Base-by-base conservation (phyloP, 2,329 filamentous ascomycete species). In the Pestalotiopsis sp. region DNA sequence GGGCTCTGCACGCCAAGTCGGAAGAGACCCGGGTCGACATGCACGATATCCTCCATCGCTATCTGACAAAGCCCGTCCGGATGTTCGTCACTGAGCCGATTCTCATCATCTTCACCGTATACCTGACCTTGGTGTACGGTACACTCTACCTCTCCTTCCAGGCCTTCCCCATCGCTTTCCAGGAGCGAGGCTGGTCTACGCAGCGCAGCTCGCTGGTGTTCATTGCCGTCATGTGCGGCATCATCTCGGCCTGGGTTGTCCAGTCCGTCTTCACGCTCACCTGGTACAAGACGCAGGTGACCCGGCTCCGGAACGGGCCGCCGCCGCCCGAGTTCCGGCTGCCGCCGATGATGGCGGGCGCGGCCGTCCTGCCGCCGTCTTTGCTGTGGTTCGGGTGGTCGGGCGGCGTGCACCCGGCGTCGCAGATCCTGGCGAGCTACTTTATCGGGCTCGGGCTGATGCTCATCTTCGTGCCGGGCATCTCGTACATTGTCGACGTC, bases 331-430 rank as follows among this genome's bases (percentile, higher is more conserved):
- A 87, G 72, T 81, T 82, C 41, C 79, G 84, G 2, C 77, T 87
- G 1, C 78, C 81, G 4, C 82, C 83, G 0, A 84, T 86, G 78
- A 84, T 87, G 25, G 71, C 83, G 1, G 84, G 81, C 5, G 75
- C 80, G 4, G 68, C 83, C 1, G 71, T 86, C 3, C 75, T 84
- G 1, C 81, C 83, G 1, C 77, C 80, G 9, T 83, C 84, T 1
- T 75, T 88, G 27, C 86, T 87, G 71, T 85, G 83, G 84, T 87
- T 87, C 69, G 83, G 81, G 0, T 87, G 84, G 85, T 86, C 84
- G 0, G 78, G 75, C 12, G 77, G 72, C 25, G 69, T 68, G 14
- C 68, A 72, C 17, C 68, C 71, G 49, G 65, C 67, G 1, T 64
- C 68, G 45, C 70, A 73, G 62, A 68, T 73, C 4, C 66, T 74